These are phyloP conservation scores for Botryotinia calthae DNA, from an alignment of 2,329 filamentous ascomycete genomes.

Conservation along the genomic window DNA sequence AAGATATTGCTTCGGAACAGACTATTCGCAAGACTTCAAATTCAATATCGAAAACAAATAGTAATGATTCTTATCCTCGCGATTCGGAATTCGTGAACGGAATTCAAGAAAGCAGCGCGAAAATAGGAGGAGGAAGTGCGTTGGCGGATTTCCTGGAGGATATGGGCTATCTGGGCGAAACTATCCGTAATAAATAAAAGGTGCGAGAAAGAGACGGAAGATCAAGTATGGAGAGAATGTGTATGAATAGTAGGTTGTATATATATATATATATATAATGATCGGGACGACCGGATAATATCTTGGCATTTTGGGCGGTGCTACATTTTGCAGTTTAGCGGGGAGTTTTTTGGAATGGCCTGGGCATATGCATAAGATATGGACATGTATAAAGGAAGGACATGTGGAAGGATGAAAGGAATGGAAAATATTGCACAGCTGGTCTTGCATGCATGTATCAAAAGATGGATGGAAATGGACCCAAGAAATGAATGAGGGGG, in stretches of 20 bases:
- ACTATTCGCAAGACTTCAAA: slow-evolving; percentile 25
- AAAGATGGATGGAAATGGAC: background rate
- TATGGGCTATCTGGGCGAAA: slow-evolving; percentile 48
- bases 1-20: slow-evolving; percentile 26
- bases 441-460: background rate
- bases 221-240: background rate
- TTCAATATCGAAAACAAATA: slow-evolving; percentile 16
- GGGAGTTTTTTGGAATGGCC: background rate
- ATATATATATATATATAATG: background rate
- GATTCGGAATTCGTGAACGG: slow-evolving; percentile 1
- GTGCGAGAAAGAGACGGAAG: background rate
- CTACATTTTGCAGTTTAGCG: slow-evolving; percentile 5
- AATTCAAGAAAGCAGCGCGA: background rate
- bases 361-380: background rate
- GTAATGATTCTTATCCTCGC: slow-evolving; percentile 22
- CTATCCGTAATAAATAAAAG: slow-evolving; percentile 38
- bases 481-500: background rate
- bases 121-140: slow-evolving; percentile 30
- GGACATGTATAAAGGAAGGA: background rate
- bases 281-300: background rate
- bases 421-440: background rate
- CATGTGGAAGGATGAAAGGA: background rate
- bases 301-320: background rate
- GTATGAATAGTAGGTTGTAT: background rate
- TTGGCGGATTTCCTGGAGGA: slow-evolving; percentile 50